Evolutionary conservation across 2,329 filamentous ascomycete genomes (phyloP).

Genomic region (Parastagonospora nodorum): DNA sequence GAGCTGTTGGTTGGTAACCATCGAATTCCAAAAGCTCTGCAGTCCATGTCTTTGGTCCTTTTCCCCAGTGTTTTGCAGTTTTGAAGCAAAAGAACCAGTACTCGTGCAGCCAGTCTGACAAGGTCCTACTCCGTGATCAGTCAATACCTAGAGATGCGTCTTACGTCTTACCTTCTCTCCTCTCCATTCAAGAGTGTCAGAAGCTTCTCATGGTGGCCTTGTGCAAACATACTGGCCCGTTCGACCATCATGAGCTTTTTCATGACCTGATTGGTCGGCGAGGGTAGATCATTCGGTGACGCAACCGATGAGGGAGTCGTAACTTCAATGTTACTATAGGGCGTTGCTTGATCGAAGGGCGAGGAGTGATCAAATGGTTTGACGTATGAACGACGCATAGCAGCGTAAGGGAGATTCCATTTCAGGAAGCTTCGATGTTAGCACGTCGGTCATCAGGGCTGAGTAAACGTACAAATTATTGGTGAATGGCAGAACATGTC

Average conservation of each 20-base stretch:
- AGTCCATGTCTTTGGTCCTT: constrained; percentile 26
- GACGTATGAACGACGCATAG: constrained; percentile 6
- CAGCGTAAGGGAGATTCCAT: constrained; percentile 33
- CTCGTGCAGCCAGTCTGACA: constrained; percentile 39
- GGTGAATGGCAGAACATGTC: constrained; percentile 10
- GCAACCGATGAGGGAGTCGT: constrained; percentile 16
- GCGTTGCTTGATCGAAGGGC: constrained; percentile 19
- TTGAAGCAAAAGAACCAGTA: constrained; percentile 39
- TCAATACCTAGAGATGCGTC: neutral
- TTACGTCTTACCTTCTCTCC: constrained; percentile 25
- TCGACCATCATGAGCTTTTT: constrained; percentile 22
- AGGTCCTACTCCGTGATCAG: constrained; percentile 12
- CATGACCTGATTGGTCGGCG: constrained; percentile 22
- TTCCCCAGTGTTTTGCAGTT: constrained; percentile 21
- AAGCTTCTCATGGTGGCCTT: constrained; percentile 32
- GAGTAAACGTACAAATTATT: constrained; percentile 19
- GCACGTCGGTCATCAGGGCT: neutral
- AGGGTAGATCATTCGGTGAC: constrained; percentile 26
- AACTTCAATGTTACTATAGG: constrained; percentile 26
- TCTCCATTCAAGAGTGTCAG: constrained; percentile 24
- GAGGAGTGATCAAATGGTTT: constrained; percentile 10
- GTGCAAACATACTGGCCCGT: constrained; percentile 29
- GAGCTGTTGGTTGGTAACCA: neutral
- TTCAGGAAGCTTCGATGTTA: constrained; percentile 25
- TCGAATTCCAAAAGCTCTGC: constrained; percentile 17